Evolutionary conservation across 192 early-diverging fungal species (phyloP).

Genomic region (Haplosporangium gracile): DNA sequence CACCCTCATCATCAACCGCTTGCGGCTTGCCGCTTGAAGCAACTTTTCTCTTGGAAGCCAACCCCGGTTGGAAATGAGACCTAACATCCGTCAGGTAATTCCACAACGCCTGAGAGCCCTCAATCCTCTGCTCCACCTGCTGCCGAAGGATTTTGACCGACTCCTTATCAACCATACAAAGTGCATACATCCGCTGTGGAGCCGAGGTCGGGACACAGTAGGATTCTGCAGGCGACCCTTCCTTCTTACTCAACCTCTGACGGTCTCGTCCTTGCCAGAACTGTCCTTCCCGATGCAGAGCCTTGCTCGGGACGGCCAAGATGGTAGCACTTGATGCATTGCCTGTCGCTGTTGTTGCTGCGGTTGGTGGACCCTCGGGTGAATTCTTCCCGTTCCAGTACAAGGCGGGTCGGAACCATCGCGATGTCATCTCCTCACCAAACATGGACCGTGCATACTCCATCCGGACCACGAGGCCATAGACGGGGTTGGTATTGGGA

Average conservation of each 20-base stretch:
- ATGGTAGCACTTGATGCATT: neutral
- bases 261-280: conserved; percentile 63
- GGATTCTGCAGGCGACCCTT: conserved; percentile 69
- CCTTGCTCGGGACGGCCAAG: neutral
- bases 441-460: conserved; percentile 62
- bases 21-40: conserved; percentile 11
- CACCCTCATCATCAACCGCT: conserved; percentile 31
- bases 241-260: conserved; percentile 63
- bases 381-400: conserved; percentile 74
- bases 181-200: conserved; percentile 57
- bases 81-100: conserved; percentile 63
- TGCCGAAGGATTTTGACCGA: conserved; percentile 46
- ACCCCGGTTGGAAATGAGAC: conserved; percentile 59
- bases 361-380: conserved; percentile 23
- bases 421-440: conserved; percentile 42
- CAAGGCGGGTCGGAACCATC: conserved; percentile 65
- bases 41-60: conserved; percentile 42
- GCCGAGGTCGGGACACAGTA: conserved; percentile 47
- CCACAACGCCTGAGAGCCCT: conserved; percentile 54
- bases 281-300: conserved; percentile 53
- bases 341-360: neutral
- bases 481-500: conserved; percentile 71
- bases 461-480: conserved; percentile 69
- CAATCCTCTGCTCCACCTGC: conserved; percentile 48
- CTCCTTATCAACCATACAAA: conserved; percentile 69